Base-by-base conservation (phyloP, 306 rosid species). In the Arachis hypogaea region DNA sequence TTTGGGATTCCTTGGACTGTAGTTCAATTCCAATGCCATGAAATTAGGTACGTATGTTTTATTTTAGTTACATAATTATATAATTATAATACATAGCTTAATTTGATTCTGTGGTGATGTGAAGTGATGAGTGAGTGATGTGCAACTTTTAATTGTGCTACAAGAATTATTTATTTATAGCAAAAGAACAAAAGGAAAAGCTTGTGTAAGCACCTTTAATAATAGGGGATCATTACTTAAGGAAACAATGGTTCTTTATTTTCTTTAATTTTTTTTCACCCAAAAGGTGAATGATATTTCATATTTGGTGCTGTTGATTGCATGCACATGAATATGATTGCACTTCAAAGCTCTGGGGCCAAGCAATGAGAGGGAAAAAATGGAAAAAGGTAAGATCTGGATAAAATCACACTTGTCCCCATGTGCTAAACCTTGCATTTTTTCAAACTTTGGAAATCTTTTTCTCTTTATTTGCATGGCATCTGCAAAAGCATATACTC, bases 401-500 rank as follows among this genome's bases (percentile, higher is more conserved):
- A 63, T 63, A 22, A 61, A 78, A 42, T 40, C 41, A 7, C 58
- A 46, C 55, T 46, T 66, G 82, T 47, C 64, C 44, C 73, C 85
- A 82, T 74, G 68, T 73, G 81, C 69, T 14, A 76, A 74, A 74
- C 45, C 51, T 9, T 40, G 45, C 51, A 12, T 40, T 47, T 14
- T 59, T 61, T 52, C 45, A 36, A 22, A 41, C 63, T 55, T 49
- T 49, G 43, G 9, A 36, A 58, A 56, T 49, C 50, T 66, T 65
- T 69, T 69, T 59, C n/a, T 33, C 16, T 41, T 67, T 11, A 63
- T 14, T 62, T 70, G 79, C 85, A 55, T 72, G 83, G 83, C 75
- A 87, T 83, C 81, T 81, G 78, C 79, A 69, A 79, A 76, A 64
- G 86, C 66, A 77, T 70, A 83, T 86, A 73, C 38, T 33, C 86